Conservation (phyloP, 495 filamentous ascomycete species). For the Chaetomium tenue region DNA sequence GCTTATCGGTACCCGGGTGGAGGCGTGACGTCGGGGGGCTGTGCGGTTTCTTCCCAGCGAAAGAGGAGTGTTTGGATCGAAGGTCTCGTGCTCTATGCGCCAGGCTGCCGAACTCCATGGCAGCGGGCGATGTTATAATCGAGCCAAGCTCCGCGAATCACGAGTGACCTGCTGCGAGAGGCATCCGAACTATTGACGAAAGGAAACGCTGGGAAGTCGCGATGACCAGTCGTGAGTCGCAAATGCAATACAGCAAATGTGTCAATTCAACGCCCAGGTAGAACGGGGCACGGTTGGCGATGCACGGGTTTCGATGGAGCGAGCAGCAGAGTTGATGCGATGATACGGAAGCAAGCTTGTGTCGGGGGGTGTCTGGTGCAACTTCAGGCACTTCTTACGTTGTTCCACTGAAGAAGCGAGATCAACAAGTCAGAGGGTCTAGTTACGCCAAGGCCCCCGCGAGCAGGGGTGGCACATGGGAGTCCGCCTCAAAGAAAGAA, state of each 20-base stretch:
- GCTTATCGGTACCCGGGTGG: conserved; percentile 5
- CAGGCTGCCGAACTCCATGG: conserved; percentile 35
- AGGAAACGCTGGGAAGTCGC: not conserved
- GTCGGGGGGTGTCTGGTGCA: conserved; percentile 17
- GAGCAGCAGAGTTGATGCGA: conserved; percentile 9
- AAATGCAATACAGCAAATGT: not conserved
- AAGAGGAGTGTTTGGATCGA: conserved; percentile 17
- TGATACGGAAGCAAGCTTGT: not conserved
- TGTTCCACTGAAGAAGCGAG: not conserved
- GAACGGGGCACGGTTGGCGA: not conserved
- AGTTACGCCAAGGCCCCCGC: conserved; percentile 13
- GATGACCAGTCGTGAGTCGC: conserved; percentile 2
- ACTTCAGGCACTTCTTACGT: conserved; percentile 22
- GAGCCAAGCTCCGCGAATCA: conserved; percentile 24
- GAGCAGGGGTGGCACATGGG: conserved; percentile 8
- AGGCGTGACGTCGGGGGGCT: conserved; percentile 3
- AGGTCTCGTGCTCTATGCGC: conserved; percentile 26
- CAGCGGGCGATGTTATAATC: conserved; percentile 24
- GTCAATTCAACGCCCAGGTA: conserved; percentile 5
- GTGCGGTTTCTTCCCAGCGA: conserved; percentile 9
- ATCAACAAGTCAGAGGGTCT: not conserved
- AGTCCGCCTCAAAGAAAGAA: not conserved
- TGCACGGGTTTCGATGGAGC: not conserved
- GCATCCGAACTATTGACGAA: conserved; percentile 20
- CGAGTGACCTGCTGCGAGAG: conserved; percentile 10